Conservation (phyloP, 306 rosid genomes). For the Vigna mungo region DNA sequence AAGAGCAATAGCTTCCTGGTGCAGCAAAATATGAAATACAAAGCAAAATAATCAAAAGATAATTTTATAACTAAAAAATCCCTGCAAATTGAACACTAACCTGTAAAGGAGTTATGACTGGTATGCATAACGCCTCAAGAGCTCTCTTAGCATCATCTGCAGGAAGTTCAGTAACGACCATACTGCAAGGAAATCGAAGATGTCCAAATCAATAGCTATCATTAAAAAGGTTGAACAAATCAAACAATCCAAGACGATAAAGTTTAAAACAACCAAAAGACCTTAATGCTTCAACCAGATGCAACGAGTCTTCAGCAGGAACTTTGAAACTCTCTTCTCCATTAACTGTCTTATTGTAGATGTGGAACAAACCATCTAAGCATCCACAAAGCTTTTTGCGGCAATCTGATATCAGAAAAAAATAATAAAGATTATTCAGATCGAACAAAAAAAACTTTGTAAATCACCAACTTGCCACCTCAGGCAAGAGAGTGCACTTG, state of each 20-base stretch:
- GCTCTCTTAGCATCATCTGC: slow-evolving; percentile 89
- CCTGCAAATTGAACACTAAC: slow-evolving; percentile 54
- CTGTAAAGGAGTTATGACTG: slow-evolving; percentile 92
- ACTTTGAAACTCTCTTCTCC: slow-evolving; percentile 94
- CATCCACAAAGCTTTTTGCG: slow-evolving; percentile 96
- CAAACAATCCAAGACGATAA: slow-evolving; percentile 21
- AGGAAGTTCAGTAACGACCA: slow-evolving; percentile 94
- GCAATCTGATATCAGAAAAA: slow-evolving; percentile 68
- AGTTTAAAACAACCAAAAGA: slow-evolving; percentile 42
- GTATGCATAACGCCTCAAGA: slow-evolving; percentile 91
- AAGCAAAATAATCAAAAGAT: slow-evolving; percentile 41
- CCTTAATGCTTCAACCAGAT: slow-evolving; percentile 98
- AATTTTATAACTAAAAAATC: neutral
- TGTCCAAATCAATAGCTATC: slow-evolving; percentile 41
- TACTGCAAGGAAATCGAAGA: slow-evolving; percentile 58
- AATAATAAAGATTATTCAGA: slow-evolving; percentile 13
- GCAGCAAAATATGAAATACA: slow-evolving; percentile 43
- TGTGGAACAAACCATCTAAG: slow-evolving; percentile 91
- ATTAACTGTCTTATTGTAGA: slow-evolving; percentile 78
- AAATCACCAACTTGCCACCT: slow-evolving; percentile 11
- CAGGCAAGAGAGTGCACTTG: neutral
- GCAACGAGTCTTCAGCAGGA: slow-evolving; percentile 93
- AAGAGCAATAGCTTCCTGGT: slow-evolving; percentile 88
- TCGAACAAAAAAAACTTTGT: neutral
- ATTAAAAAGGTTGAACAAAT: slow-evolving; percentile 27